Evolutionary conservation across 345 rosid genomes (phyloP), one percentile per base, ranked within the genome.

Genomic region (Combretum micranthum): DNA sequence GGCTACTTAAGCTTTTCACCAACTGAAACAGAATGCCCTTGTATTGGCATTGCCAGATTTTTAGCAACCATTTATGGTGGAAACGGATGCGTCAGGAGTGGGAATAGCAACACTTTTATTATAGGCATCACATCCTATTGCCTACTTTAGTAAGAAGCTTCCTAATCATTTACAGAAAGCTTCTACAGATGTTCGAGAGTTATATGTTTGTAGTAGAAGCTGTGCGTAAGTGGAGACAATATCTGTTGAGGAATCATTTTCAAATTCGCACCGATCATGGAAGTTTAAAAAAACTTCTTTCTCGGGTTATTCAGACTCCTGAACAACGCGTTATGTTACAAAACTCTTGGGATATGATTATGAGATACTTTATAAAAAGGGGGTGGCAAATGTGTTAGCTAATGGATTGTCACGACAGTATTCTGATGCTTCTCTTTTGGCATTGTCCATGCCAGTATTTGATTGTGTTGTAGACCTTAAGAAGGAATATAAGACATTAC

Each of bases 281-380:
- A 14, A 62, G 59, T 20, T 4, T 56, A 0, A 32, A 44, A 14
- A 9, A 12, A 6, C 14, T 20, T 0, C 10, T 5, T 13, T 37
- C 17, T 11, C 15, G 44, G 1, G 17, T 15, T 0, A 46, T 46
- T 14, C 5, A 15, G 5, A 9, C 49, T 4, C n/a, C 11, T 4
- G 32, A 19, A 8, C 3, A 57, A 1, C 20, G 1, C 44, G 44
- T 9, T 44, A 37, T 26, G 1, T 57, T 0, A 9, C 13, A 0
- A 57, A 57, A 14, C 1, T 57, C 3, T 1, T 57, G n/a, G 58
- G 53, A 1, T 32, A 32, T 32, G 39, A 32, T 11, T 32, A 32
- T 7, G 0, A 1, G 1, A 7, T 32, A 1, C 0, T 32, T 1
- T 32, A 32, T 7, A 7, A 5, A n/a, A n/a, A 1, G 1, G 39